Percentiles rank a stretch among this genome's conserved stretches.
Evolutionary conservation across 2,329 filamentous ascomycete genomes (phyloP).

Genomic region (Emmonsia crescens): DNA sequence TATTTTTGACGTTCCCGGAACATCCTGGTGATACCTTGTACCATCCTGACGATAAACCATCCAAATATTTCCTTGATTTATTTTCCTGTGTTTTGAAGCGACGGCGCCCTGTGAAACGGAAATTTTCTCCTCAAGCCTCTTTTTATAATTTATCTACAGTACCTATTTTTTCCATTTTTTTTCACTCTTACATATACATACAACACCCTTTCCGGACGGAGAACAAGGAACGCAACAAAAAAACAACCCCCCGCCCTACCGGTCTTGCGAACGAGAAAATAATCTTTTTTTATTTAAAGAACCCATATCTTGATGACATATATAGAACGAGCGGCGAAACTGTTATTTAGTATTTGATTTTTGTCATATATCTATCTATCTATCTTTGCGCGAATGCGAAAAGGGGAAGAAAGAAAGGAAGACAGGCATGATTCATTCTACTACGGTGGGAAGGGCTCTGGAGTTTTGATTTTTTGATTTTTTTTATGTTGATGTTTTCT

Average conservation of each 20-base stretch:
- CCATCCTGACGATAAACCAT: conserved; percentile 3
- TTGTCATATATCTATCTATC: conserved; percentile 1
- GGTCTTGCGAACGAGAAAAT: conserved; percentile 6
- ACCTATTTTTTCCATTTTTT: neutral
- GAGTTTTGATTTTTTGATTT: conserved; percentile 7
- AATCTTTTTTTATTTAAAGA: neutral
- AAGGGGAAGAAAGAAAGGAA: neutral
- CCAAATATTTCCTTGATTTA: neutral
- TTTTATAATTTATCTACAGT: neutral
- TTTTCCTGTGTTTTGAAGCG: neutral
- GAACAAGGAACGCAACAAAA: neutral
- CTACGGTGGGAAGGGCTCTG: neutral
- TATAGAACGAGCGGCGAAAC: conserved; percentile 12
- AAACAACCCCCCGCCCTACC: conserved; percentile 3
- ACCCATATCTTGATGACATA: conserved; percentile 8
- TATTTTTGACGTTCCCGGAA: neutral
- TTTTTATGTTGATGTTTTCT: neutral
- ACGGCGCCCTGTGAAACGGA: conserved; percentile 3
- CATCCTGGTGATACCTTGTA: conserved; percentile 6
- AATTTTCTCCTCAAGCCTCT: too few relatives aligned
- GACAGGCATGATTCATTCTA: conserved; percentile 4
- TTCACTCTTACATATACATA: neutral
- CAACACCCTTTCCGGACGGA: neutral
- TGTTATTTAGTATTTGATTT: neutral
- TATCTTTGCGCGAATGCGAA: too few relatives aligned